Percentiles rank a stretch among this genome's conserved stretches.
These are phyloP conservation scores for Pseudopithomyces maydicus DNA, from an alignment of 2,329 filamentous ascomycete genomes.

Conservation along the genomic window DNA sequence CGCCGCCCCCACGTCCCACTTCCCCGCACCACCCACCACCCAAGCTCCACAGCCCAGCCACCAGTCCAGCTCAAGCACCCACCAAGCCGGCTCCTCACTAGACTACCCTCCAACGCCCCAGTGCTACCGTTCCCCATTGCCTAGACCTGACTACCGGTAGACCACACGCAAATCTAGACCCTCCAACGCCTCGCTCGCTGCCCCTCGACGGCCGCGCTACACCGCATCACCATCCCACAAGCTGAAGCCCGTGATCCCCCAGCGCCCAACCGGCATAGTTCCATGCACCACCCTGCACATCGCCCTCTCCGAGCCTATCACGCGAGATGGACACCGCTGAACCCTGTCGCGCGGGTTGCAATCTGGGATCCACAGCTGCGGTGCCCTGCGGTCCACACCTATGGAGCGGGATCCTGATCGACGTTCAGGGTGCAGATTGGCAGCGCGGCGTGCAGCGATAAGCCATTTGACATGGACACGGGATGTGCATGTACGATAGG, in stretches of 20 bases:
- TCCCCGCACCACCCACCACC: background rate
- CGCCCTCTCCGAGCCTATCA: conserved; percentile 3
- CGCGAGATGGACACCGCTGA: background rate
- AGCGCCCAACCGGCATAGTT: background rate
- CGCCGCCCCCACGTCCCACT: background rate
- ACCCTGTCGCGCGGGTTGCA: background rate
- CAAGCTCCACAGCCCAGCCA: conserved; percentile 5
- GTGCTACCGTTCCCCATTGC: too few species aligned
- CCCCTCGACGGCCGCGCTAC: background rate
- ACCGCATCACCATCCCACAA: background rate
- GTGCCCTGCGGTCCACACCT: too few species aligned
- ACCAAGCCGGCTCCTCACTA: background rate
- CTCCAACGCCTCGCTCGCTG: background rate
- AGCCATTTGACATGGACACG: background rate
- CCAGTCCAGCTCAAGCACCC: background rate
- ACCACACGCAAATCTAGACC: background rate
- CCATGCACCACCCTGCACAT: background rate
- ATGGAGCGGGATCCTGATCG: background rate
- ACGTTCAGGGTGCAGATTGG: conserved; percentile 1
- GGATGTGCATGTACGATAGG: too few species aligned
- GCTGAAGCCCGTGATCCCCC: background rate
- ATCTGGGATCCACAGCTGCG: background rate
- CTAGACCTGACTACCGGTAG: background rate
- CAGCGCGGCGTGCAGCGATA: background rate
- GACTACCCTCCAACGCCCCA: background rate